Evolutionary conservation across 2,329 filamentous ascomycete species (phyloP).

Genomic region (Epichloe coenophiala): DNA sequence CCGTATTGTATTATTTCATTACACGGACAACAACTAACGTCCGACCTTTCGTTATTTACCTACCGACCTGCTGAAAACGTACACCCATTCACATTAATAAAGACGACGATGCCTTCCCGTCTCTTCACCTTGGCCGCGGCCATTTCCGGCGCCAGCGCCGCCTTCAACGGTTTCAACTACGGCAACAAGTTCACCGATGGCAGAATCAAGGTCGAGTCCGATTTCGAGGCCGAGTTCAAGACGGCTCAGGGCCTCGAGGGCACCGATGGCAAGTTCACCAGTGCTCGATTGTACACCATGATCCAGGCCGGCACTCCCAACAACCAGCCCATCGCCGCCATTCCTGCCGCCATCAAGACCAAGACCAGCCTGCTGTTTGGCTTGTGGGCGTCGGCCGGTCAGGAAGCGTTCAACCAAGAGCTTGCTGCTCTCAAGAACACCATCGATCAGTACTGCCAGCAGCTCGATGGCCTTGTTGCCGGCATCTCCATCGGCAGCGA

Average conservation of each 20-base stretch:
- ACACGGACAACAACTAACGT: too few species aligned
- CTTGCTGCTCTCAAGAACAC: constrained; percentile 57
- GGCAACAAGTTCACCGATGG: constrained; percentile 49
- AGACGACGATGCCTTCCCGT: constrained; percentile 8
- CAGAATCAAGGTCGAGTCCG: constrained; percentile 42
- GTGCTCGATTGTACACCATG: constrained; percentile 64
- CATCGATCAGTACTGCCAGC: constrained; percentile 52
- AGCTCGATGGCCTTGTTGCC: constrained; percentile 53
- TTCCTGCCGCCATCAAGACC: constrained; percentile 71
- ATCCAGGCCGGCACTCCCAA: constrained; percentile 53
- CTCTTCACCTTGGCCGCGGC: constrained; percentile 23
- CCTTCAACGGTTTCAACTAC: constrained; percentile 60
- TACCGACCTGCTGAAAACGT: too few species aligned
- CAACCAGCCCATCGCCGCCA: constrained; percentile 54
- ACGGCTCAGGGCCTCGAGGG: constrained; percentile 49
- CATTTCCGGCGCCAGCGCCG: constrained; percentile 22
- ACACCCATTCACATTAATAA: too few species aligned
- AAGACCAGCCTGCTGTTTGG: constrained; percentile 69
- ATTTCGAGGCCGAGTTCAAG: constrained; percentile 60
- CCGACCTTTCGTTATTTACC: too few species aligned
- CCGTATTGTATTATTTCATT: too few species aligned
- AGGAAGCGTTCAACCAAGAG: constrained; percentile 54
- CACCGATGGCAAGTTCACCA: constrained; percentile 49
- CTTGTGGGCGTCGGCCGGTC: constrained; percentile 65
- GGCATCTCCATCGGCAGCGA: constrained; percentile 81